Percentiles rank a stretch among this genome's conserved stretches.
These are phyloP conservation scores for Fusarium drepaniforme DNA, from an alignment of 2,329 filamentous ascomycete species.

Conservation along the genomic window DNA sequence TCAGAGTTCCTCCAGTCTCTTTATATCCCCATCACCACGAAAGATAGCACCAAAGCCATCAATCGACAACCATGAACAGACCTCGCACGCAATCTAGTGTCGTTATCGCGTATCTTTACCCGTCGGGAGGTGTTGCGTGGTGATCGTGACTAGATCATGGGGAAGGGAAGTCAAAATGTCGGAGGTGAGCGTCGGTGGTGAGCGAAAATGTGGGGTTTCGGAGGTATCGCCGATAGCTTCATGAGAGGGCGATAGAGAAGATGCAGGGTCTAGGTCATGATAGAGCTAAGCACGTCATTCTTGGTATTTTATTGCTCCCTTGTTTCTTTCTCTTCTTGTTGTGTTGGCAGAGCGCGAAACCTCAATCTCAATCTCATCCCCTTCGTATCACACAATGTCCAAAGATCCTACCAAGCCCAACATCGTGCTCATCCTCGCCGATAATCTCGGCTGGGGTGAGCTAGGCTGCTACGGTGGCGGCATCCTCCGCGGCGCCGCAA, in stretches of 20 bases:
- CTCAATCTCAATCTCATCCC: neutral
- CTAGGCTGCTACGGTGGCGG: conserved; percentile 51
- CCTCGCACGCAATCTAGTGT: conserved; percentile 9
- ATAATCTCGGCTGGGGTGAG: conserved; percentile 54
- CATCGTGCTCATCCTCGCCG: conserved; percentile 50
- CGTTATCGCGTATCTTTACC: conserved; percentile 11
- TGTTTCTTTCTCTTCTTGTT: neutral
- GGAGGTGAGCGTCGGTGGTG: conserved; percentile 39
- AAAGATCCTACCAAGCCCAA: conserved; percentile 42
- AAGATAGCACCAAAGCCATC: neutral
- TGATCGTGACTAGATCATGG: conserved; percentile 1
- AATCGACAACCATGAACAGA: neutral
- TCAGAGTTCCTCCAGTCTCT: neutral
- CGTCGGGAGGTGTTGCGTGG: neutral
- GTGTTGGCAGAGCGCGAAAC: neutral
- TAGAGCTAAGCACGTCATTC: neutral
- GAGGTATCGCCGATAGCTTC: neutral
- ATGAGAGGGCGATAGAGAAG: neutral
- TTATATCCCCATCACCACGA: neutral
- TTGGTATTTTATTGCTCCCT: neutral
- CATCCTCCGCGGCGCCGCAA: conserved; percentile 48
- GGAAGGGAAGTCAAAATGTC: neutral
- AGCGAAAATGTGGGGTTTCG: conserved; percentile 33
- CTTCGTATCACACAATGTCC: conserved; percentile 10
- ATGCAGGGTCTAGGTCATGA: neutral